Evolutionary conservation across 2,329 filamentous ascomycete species (phyloP), one percentile per base, ranked within the genome.

Genomic region (Geoglossum cookeanum): DNA sequence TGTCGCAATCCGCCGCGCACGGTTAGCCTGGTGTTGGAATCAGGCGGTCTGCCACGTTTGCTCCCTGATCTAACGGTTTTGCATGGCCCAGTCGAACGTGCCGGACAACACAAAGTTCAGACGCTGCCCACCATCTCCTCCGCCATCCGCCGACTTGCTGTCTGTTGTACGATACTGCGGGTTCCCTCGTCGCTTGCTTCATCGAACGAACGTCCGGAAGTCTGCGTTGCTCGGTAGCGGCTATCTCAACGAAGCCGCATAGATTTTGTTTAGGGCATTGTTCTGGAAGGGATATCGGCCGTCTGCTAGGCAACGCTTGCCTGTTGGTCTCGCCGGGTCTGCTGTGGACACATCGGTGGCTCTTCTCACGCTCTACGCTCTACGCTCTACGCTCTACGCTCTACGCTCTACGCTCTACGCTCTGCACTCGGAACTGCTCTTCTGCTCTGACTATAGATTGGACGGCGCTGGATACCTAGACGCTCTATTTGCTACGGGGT

Each of bases 161-260:
- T 17, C 49, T 37, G 32, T 53, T 53, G 33, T 35, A 37, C 49
- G 49, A 53, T 53, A 37, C 49, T 53, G 49, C 49, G 22, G 22
- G 49, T 37, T 53, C 49, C 49, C 49, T 53, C 30, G 33, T 53
- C 49, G 49, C 49, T 53, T 53, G 49, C 30, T 22, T 30, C 30
- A 13, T 51, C 30, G 32, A 45, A 51, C 48, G 48, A 33, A 32
- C 32, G 17, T 22, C 22, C 48, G 48, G 49, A 53, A 53, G 49
- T 53, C 33, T 53, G 30, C 49, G 30, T 53, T 22, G 17, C 30
- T 53, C 49, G 49, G 49, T 53, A 53, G 22, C 49, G 49, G 49
- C 30, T 37, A 15, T 35, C 30, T 35, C 7, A 37, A 22, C 13
- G 49, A 53, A 53, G 49, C 22, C 49, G 29, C 49, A 53, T 35